Conservation (phyloP, 108 stramenopile genomes). For the Fistulifera pelliculosa region DNA sequence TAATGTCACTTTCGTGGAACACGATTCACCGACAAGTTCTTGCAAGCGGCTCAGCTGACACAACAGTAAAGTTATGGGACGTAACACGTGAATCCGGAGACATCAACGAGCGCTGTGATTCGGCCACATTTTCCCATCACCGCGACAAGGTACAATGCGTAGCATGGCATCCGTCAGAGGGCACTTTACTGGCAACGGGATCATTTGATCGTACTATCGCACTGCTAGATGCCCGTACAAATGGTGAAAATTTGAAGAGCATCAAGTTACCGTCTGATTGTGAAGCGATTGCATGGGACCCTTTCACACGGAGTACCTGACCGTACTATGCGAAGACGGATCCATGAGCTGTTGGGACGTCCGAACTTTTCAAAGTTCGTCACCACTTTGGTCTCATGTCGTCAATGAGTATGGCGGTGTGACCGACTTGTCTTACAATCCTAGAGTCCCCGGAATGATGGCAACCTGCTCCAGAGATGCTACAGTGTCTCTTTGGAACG, state of each 20-base stretch:
- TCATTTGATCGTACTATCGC: slow-evolving; percentile 83
- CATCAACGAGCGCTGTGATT: slow-evolving; percentile 33
- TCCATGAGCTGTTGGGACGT: slow-evolving; percentile 86
- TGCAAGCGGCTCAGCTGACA: slow-evolving; percentile 95
- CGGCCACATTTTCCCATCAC: slow-evolving; percentile 90
- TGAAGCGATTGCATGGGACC: slow-evolving; percentile 89
- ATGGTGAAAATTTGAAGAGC: slow-evolving; percentile 38
- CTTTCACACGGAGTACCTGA: slow-evolving; percentile 61
- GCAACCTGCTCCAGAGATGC: slow-evolving; percentile 85
- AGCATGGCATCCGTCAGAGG: slow-evolving; percentile 89
- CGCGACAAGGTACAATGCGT: slow-evolving; percentile 93
- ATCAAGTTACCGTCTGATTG: slow-evolving; percentile 70
- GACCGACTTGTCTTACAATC: slow-evolving; percentile 77
- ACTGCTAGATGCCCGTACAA: slow-evolving; percentile 74
- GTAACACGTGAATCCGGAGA: slow-evolving; percentile 53
- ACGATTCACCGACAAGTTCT: slow-evolving; percentile 87
- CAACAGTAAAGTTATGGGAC: slow-evolving; percentile 95
- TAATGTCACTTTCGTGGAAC: slow-evolving; percentile 97
- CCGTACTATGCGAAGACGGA: slow-evolving; percentile 89
- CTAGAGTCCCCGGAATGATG: slow-evolving; percentile 81
- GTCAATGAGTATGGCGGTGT: slow-evolving; percentile 86
- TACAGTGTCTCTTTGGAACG: slow-evolving; percentile 93
- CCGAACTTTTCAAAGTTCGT: slow-evolving; percentile 73
- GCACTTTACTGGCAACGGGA: slow-evolving; percentile 86
- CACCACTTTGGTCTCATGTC: slow-evolving; percentile 73